phyloP scores from a whole-genome alignment of 805 yeast genomes.

The Isabelozyma gotoi region DNA sequence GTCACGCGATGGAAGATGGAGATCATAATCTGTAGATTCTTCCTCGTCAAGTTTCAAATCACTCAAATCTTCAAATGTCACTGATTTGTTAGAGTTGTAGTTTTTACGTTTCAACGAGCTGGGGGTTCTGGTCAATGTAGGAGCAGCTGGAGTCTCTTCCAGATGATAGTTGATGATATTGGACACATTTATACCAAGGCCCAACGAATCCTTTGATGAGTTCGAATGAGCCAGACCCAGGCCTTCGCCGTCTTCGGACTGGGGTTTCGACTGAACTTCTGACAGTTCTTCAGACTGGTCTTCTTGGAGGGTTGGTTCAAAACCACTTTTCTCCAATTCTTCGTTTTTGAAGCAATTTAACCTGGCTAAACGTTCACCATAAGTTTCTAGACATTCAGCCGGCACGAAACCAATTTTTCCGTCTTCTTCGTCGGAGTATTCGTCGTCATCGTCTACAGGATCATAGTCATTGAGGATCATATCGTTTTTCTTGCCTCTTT shows the following conservation, averaged over 20 bases:
- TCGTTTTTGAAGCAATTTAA: conserved; percentile 91
- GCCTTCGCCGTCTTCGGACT: too few species aligned
- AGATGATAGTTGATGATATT: conserved; percentile 7
- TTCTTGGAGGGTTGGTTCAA: not conserved
- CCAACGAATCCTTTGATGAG: not conserved
- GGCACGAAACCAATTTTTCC: conserved; percentile 92
- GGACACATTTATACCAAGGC: conserved; percentile 2
- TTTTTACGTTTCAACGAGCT: conserved; percentile 4
- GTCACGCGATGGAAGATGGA: not conserved
- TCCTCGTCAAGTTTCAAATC: conserved; percentile 23
- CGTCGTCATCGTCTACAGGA: conserved; percentile 14
- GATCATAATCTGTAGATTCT: conserved; percentile 11
- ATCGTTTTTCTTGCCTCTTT: conserved; percentile 1
- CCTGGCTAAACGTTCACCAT: conserved; percentile 86
- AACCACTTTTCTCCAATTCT: conserved; percentile 47
- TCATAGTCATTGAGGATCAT: conserved; percentile 6
- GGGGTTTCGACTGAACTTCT: too few species aligned
- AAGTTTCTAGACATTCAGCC: conserved; percentile 91
- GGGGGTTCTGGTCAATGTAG: not conserved
- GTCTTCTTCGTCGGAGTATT: conserved; percentile 43
- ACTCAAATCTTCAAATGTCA: conserved; percentile 38
- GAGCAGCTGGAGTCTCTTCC: not conserved
- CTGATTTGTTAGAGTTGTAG: conserved; percentile 25
- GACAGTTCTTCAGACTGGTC: too few species aligned
- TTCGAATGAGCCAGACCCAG: not conserved